phyloP scores from a whole-genome alignment of 2,329 filamentous ascomycete species.

The Pseudofabraea citricarpa region DNA sequence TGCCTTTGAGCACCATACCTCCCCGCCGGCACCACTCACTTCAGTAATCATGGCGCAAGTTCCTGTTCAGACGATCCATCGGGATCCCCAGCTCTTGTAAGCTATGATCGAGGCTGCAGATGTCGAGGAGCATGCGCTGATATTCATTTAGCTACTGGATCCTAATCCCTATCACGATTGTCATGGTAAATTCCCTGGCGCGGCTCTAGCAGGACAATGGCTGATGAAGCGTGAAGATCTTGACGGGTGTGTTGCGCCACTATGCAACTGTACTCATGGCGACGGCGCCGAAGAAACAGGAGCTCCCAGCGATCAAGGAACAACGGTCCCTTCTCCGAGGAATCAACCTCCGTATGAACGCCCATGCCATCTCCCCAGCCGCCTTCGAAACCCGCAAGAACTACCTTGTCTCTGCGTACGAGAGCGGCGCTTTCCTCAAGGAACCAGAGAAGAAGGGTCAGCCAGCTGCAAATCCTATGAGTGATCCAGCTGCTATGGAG shows the following conservation, averaged over 20 bases:
- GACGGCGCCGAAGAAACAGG: slow-evolving; percentile 75
- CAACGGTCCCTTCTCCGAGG: slow-evolving; percentile 81
- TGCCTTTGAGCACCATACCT: slow-evolving; percentile 3
- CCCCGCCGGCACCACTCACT: slow-evolving; percentile 1
- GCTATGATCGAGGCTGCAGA: slow-evolving; percentile 29
- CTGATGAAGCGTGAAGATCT: slow-evolving; percentile 50
- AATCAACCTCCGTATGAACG: slow-evolving; percentile 78
- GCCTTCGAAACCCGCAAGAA: slow-evolving; percentile 80
- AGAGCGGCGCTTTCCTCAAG: slow-evolving; percentile 83
- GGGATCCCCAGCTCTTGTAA: slow-evolving; percentile 97
- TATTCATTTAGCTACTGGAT: slow-evolving; percentile 82
- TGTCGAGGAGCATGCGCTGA: slow-evolving; percentile 14
- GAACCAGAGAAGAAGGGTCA: slow-evolving; percentile 82
- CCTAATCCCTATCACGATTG: slow-evolving; percentile 90
- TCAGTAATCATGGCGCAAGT: slow-evolving; percentile 68
- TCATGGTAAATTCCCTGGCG: slow-evolving; percentile 63
- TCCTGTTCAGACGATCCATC: slow-evolving; percentile 88
- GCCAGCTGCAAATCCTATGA: slow-evolving; percentile 88
- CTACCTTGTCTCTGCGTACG: slow-evolving; percentile 75
- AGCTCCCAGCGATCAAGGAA: slow-evolving; percentile 73
- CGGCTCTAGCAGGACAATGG: not conserved
- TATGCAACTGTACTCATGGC: slow-evolving; percentile 93
- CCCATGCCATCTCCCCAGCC: slow-evolving; percentile 69
- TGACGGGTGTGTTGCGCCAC: slow-evolving; percentile 93
- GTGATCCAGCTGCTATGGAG: slow-evolving; percentile 94